Evolutionary conservation across 2,329 filamentous ascomycete species (phyloP).

Genomic region (Cadophora malorum): DNA sequence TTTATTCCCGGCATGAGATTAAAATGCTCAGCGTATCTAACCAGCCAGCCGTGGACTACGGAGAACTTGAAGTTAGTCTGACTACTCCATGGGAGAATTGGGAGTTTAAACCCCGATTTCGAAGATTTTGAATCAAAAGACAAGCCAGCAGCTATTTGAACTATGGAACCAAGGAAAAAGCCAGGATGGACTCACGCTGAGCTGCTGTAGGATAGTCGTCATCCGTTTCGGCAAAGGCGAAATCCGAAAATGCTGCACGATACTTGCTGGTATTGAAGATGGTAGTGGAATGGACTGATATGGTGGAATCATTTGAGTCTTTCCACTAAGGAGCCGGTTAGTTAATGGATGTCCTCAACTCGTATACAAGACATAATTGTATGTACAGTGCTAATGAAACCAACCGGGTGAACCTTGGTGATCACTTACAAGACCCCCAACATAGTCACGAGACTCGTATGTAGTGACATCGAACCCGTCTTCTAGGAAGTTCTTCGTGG

Average conservation of each 20-base stretch:
- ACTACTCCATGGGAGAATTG: neutral
- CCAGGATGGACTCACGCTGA: neutral
- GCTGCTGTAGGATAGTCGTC: constrained; percentile 20
- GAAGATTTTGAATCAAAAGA: neutral
- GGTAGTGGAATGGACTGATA: constrained; percentile 15
- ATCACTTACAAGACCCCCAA: constrained; percentile 6
- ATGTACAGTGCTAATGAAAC: neutral
- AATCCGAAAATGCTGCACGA: constrained; percentile 17
- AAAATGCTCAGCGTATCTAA: constrained; percentile 11
- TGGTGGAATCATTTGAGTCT: constrained; percentile 20
- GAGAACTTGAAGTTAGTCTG: neutral
- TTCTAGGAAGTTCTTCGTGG: constrained; percentile 17
- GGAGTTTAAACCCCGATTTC: neutral
- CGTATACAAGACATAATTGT: neutral
- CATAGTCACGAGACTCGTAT: constrained; percentile 21
- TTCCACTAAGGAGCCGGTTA: neutral
- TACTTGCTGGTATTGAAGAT: constrained; percentile 23
- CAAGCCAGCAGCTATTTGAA: neutral
- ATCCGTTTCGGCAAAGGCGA: constrained; percentile 14
- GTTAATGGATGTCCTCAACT: neutral
- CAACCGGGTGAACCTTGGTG: neutral
- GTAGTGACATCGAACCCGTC: constrained; percentile 18
- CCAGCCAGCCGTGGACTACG: neutral
- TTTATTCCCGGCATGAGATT: constrained; percentile 1
- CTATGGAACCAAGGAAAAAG: neutral